Conservation (phyloP, 1,284 basidiomycete genomes). For the Melampsora americana region DNA sequence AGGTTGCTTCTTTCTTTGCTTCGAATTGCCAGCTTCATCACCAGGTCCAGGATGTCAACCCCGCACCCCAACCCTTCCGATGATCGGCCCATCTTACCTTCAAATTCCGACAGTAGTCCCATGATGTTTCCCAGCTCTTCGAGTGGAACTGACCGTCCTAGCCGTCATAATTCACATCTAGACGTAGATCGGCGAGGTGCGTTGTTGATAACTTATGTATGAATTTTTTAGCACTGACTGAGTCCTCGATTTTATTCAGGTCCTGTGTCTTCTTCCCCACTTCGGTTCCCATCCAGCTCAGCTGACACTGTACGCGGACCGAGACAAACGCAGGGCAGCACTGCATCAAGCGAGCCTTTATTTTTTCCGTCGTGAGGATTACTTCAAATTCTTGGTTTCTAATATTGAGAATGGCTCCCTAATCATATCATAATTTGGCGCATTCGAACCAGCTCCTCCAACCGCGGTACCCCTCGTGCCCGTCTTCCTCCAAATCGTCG, state of each 20-base stretch:
- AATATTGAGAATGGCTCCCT: not conserved
- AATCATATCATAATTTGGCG: slow-evolving; percentile 11
- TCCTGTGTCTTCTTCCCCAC: slow-evolving; percentile 19
- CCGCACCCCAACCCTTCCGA: too few species aligned
- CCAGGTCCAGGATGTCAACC: too few species aligned
- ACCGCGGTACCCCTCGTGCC: slow-evolving; percentile 36
- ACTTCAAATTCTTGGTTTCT: not conserved
- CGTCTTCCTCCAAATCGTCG: slow-evolving; percentile 48
- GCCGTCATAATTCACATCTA: slow-evolving; percentile 17
- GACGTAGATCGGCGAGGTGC: too few species aligned
- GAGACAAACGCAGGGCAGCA: slow-evolving; percentile 12
- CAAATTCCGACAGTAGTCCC: slow-evolving; percentile 16
- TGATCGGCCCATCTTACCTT: too few species aligned
- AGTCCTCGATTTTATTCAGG: not conserved
- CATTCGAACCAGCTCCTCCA: slow-evolving; percentile 18
- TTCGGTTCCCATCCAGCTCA: slow-evolving; percentile 36
- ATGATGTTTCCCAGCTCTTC: slow-evolving; percentile 41
- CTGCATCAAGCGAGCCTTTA: slow-evolving; percentile 41
- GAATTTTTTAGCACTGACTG: too few species aligned
- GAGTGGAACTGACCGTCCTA: slow-evolving; percentile 22
- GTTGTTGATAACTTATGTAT: too few species aligned
- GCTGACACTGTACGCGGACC: slow-evolving; percentile 2
- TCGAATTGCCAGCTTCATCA: too few species aligned
- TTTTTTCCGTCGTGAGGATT: slow-evolving; percentile 44
- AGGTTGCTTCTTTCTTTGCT: too few species aligned